phyloP scores from a whole-genome alignment of 2,329 filamentous ascomycete genomes.

The Aschersonia sp. region DNA sequence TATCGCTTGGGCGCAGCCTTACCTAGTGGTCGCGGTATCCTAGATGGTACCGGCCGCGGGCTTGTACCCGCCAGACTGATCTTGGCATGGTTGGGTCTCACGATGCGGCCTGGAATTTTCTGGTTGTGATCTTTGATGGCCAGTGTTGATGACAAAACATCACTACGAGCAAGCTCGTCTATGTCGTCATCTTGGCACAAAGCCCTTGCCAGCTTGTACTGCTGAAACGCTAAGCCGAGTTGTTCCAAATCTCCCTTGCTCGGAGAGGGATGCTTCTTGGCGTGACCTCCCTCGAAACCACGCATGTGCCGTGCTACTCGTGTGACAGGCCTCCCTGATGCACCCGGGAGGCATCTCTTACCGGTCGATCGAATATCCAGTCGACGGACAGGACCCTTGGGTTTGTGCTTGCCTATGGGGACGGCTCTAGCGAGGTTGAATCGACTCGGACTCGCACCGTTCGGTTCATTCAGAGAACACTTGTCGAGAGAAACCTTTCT shows the following conservation, averaged over 20 bases:
- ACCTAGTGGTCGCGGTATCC: neutral
- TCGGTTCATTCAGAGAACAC: neutral
- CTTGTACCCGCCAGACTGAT: neutral
- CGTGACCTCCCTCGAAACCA: slow-evolving; percentile 5
- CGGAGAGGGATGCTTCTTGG: slow-evolving; percentile 31
- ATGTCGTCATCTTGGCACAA: slow-evolving; percentile 8
- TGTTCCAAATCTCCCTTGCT: slow-evolving; percentile 24
- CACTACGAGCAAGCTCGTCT: slow-evolving; percentile 15
- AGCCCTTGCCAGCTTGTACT: slow-evolving; percentile 13
- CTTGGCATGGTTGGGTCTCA: neutral
- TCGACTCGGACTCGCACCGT: slow-evolving; percentile 1
- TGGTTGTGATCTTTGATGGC: slow-evolving; percentile 14
- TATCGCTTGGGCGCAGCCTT: neutral
- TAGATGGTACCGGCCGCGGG: neutral
- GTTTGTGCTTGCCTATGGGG: slow-evolving; percentile 3
- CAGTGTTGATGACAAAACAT: slow-evolving; percentile 4
- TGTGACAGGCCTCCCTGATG: too few relatives aligned
- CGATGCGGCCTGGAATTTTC: neutral
- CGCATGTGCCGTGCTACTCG: neutral
- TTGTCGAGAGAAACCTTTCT: neutral
- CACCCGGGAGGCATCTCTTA: neutral
- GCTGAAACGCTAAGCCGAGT: slow-evolving; percentile 20
- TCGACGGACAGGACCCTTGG: neutral
- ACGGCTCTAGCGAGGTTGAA: slow-evolving; percentile 6
- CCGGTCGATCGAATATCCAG: neutral